A percentile compares a stretch with the other conserved stretches of the same genome.
phyloP scores from a whole-genome alignment of 176 grass and related monocot genomes.

The Aegilops umbellulata region DNA sequence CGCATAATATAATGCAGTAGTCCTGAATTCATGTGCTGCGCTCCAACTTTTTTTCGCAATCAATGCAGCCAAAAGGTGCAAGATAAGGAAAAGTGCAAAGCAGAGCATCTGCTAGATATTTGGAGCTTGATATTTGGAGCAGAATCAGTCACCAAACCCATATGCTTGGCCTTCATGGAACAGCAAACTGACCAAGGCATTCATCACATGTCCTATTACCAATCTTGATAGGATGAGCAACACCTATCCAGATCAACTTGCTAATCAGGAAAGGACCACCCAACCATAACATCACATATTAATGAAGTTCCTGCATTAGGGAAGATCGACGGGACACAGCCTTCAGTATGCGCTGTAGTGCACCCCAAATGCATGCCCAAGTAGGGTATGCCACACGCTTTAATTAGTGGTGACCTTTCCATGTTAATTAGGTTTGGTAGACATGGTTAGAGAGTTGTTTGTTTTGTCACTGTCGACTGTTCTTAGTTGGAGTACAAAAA shows the following conservation, averaged over 20 bases:
- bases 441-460: background rate
- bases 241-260: background rate
- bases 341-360: constrained; percentile 10
- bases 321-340: background rate
- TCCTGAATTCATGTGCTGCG: background rate
- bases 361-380: constrained; percentile 19
- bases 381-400: background rate
- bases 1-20: background rate
- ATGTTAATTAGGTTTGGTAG: background rate
- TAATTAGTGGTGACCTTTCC: background rate
- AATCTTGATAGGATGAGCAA: background rate
- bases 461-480: background rate
- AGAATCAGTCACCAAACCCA: constrained; percentile 24
- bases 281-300: background rate
- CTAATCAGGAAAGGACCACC: constrained; percentile 21
- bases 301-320: background rate
- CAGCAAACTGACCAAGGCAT: constrained; percentile 3
- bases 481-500: background rate
- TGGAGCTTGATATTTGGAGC: constrained; percentile 19
- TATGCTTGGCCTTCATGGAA: constrained; percentile 26
- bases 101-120: constrained; percentile 11
- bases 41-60: constrained; percentile 11
- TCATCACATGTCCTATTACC: constrained; percentile 31
- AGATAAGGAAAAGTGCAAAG: background rate
- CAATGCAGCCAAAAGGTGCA: constrained; percentile 18